Evolutionary conservation across 305 asterid genomes (phyloP), one percentile per base, ranked within the genome.

Genomic region (Fraxinus xanthoxyloides): DNA sequence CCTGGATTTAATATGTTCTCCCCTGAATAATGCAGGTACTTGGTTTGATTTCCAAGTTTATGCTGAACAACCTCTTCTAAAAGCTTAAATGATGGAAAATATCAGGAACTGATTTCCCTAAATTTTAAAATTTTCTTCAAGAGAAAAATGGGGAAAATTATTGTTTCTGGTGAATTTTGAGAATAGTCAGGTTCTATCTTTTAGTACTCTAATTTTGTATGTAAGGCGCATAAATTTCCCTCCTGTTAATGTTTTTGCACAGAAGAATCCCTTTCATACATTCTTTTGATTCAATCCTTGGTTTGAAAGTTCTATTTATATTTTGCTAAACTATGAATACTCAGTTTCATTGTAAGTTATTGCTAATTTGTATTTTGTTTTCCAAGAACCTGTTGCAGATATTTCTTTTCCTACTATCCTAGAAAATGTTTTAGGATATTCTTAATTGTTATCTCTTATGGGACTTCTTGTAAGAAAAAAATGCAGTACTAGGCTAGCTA

Each of bases 11-110:
- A 85, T 77, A 84, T 48, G 7, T 81, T 48, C 76, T 85, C 93
- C 23, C 90, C 92, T 56, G 95, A 88, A 74, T 82, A 93, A 87
- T 83, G 83, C 88, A 78, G 91, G 93, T 79, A 81, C 81, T 82
- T 73, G 85, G 65, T 88, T 85, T 81, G 90, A 87, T 83, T 72
- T 87, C 72, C 89, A 82, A 83, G 74, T 26, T 85, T 80, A 79
- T 77, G 26, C 12, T 77, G 73, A 69, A 65, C 38, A 9, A 28
- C 38, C 36, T 28, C 35, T 7, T 28, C 73, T 67, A 67, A 3
- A 26, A 26, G 36, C 40, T 69, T 28, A 15, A 69, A 30, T 28
- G 34, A 69, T 30, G 9, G 36, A 15, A 30, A 30, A 28, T 21
- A 15, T 30, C 26, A 21, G 75, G 38, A 69, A 34, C 38, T 13